A percentile compares a stretch with the other conserved stretches of the same genome.
Conservation (phyloP, 2,329 filamentous ascomycete species). For the Colletotrichum sp. region DNA sequence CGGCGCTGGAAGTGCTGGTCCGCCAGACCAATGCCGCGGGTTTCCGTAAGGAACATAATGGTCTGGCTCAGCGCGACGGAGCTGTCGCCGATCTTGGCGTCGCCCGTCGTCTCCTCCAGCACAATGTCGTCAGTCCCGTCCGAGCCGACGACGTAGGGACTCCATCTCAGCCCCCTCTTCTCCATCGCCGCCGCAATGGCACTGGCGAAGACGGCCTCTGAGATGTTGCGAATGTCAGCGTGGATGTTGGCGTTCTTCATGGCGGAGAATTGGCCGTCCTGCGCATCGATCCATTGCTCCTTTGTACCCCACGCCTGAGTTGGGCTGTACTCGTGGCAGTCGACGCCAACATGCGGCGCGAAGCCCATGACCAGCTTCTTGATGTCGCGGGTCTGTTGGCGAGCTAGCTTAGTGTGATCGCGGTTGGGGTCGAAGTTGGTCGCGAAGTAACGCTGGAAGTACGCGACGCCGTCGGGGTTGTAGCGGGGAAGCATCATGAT, state of each 20-base stretch:
- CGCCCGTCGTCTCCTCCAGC: constrained; percentile 31
- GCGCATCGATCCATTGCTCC: constrained; percentile 26
- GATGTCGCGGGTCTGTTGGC: constrained; percentile 34
- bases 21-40: constrained; percentile 32
- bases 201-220: constrained; percentile 31
- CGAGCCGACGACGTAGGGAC: constrained; percentile 30
- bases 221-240: constrained; percentile 29
- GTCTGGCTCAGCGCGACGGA: constrained; percentile 32
- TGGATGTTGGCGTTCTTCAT: constrained; percentile 39
- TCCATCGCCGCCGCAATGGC: constrained; percentile 33
- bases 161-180: constrained; percentile 29
- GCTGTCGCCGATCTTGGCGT: constrained; percentile 34
- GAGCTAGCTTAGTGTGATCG: constrained; percentile 35
- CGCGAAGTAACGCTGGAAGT: constrained; percentile 34
- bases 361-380: constrained; percentile 31
- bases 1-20: constrained; percentile 35
- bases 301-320: constrained; percentile 23
- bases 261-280: constrained; percentile 35
- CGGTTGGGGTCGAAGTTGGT: constrained; percentile 36
- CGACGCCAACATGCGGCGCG: constrained; percentile 32
- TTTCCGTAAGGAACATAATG: constrained; percentile 33
- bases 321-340: constrained; percentile 35
- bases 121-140: constrained; percentile 4
- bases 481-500: constrained; percentile 34
- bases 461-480: constrained; percentile 37